A percentile compares a stretch with the other conserved stretches of the same genome.
These are phyloP conservation scores for Morella rubra DNA, from an alignment of 306 rosid genomes.

Conservation along the genomic window DNA sequence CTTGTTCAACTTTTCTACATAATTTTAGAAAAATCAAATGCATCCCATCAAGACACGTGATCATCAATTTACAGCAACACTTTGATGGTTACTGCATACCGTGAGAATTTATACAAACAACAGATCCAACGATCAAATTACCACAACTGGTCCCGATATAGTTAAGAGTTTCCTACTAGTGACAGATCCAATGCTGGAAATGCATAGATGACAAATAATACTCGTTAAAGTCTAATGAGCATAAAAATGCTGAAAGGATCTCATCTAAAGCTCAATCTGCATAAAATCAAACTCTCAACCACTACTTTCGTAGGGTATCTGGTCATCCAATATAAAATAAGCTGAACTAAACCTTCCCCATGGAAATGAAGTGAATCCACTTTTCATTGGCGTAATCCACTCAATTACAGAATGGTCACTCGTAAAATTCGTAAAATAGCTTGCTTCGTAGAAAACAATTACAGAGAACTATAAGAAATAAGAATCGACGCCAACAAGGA, in stretches of 20 bases:
- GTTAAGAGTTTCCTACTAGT: not conserved
- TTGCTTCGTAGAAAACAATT: too few species aligned
- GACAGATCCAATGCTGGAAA: not conserved
- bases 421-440: not conserved
- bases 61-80: not conserved
- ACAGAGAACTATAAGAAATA: not conserved
- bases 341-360: not conserved
- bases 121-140: not conserved
- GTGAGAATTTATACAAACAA: not conserved
- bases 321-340: not conserved
- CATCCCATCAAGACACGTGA: not conserved
- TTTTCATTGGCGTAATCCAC: not conserved
- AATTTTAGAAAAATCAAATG: constrained; percentile 7
- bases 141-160: not conserved
- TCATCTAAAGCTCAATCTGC: not conserved
- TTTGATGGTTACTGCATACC: not conserved
- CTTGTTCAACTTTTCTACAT: constrained; percentile 79
- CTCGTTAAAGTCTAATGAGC: not conserved
- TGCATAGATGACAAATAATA: not conserved
- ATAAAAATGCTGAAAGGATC: not conserved
- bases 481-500: not conserved
- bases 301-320: not conserved
- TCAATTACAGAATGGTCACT: not conserved
- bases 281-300: not conserved
- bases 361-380: not conserved